Evolutionary conservation across 2,329 filamentous ascomycete species (phyloP), one percentile per base, ranked within the genome.

Genomic region (Hawksworthiomyces lignivorus): DNA sequence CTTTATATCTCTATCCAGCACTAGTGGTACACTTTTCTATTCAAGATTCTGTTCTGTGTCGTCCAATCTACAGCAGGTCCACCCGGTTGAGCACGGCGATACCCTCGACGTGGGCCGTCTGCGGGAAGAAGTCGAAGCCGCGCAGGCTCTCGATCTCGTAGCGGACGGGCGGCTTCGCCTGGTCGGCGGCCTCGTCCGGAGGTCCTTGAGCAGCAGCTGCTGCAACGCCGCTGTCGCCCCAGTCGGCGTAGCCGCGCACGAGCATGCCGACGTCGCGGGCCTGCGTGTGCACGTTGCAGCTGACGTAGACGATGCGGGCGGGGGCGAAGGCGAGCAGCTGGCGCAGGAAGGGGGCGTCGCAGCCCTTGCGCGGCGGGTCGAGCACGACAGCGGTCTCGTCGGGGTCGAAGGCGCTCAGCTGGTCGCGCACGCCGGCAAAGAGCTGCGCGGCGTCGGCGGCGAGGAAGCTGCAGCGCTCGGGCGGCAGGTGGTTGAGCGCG

Each of bases 271-370:
- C 81, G 62, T 98, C 92, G 40, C 92, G 70, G 12, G 92, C 92
- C 72, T 97, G 92, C 8, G 90, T 97, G 59, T 98, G 92, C 50
- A 98, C 92, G 56, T 98, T 98, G 56, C 92, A 98, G 58, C 86
- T 94, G 30, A 98, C 90, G 60, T 98, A 98, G 5, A 95, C 79
- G 10, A 98, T 78, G 45, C 92, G 72, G 49, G 73, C 72, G 0
- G 92, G 90, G 1, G 75, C 84, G 54, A 86, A 96, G 6, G 68
- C 63, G 41, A 96, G 66, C 55, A 98, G 63, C 67, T 98, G 92
- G 14, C 69, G 63, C 31, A 98, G 65, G 61, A 98, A 98, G 49
- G 76, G 76, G 36, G 80, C 78, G 54, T 95, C 90, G 59, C 92
- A 97, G 9, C 92, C 92, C 62, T 97, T 98, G 32, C 92, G 76